A percentile compares a stretch with the other conserved stretches of the same genome.
phyloP scores from a whole-genome alignment of 2,329 filamentous ascomycete species.

The Paecilomyces variotii region DNA sequence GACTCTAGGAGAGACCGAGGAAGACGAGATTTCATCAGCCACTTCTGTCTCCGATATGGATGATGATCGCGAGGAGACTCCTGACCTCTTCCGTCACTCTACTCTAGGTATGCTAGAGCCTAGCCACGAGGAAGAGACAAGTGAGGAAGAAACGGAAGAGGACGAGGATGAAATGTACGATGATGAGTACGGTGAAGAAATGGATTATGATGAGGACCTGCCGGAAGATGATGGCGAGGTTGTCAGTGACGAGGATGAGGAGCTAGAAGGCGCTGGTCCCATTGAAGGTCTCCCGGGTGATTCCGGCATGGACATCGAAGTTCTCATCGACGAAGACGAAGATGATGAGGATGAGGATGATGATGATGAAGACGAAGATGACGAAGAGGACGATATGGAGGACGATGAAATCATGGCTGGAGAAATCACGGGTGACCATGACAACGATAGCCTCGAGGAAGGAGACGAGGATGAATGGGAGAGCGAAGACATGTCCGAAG shows the following conservation, averaged over 20 bases:
- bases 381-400: constrained; percentile 54
- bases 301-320: constrained; percentile 65
- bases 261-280: constrained; percentile 68
- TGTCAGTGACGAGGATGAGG: constrained; percentile 82
- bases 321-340: constrained; percentile 69
- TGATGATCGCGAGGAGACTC: constrained; percentile 85
- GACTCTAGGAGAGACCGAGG: constrained; percentile 60
- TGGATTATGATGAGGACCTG: constrained; percentile 84
- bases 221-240: constrained; percentile 74
- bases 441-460: constrained; percentile 41
- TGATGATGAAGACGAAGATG: constrained; percentile 51
- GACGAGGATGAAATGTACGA: constrained; percentile 84
- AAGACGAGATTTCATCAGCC: constrained; percentile 79
- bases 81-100: constrained; percentile 93
- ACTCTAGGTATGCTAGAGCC: constrained; percentile 91
- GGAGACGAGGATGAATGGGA: constrained; percentile 44
- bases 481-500: constrained; percentile 41
- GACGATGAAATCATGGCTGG: constrained; percentile 44
- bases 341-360: constrained; percentile 57
- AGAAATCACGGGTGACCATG: constrained; percentile 50
- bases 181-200: constrained; percentile 78
- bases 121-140: constrained; percentile 70
- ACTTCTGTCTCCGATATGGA: constrained; percentile 85
- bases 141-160: constrained; percentile 61
- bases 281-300: constrained; percentile 58